These are phyloP conservation scores for Fagus sylvatica DNA, from an alignment of 306 rosid genomes.

Conservation along the genomic window DNA sequence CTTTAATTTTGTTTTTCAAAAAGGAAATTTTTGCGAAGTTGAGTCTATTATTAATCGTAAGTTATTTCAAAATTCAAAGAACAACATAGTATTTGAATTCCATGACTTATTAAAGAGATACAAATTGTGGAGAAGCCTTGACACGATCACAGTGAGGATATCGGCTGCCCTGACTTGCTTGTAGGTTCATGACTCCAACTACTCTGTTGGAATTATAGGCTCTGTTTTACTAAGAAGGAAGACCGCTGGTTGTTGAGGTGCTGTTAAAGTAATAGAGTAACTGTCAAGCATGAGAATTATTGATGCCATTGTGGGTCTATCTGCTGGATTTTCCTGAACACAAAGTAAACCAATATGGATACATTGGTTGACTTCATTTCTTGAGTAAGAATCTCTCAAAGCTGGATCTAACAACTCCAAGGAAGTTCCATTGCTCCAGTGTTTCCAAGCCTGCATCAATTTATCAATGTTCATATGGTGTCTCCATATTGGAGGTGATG, in stretches of 20 bases:
- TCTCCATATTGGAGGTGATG: background rate
- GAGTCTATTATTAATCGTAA: too few species aligned
- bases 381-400: background rate
- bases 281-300: conserved; percentile 30
- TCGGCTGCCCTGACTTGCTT: too few species aligned
- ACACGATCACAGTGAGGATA: background rate
- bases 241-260: conserved; percentile 5
- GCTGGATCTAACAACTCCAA: conserved; percentile 25
- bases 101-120: too few species aligned
- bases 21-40: too few species aligned
- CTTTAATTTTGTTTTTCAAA: too few species aligned
- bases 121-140: too few species aligned
- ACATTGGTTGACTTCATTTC: conserved; percentile 13
- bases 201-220: too few species aligned
- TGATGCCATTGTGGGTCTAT: conserved; percentile 31
- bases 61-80: too few species aligned
- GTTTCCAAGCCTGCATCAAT: conserved; percentile 50
- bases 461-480: background rate
- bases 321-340: conserved; percentile 27
- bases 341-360: conserved; percentile 33
- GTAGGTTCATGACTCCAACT: background rate
- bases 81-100: background rate
- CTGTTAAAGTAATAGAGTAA: background rate
- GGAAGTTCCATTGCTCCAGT: conserved; percentile 35
- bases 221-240: background rate